phyloP scores from a whole-genome alignment of 176 grass and related monocot genomes.

The Saccharum spontaneum region DNA sequence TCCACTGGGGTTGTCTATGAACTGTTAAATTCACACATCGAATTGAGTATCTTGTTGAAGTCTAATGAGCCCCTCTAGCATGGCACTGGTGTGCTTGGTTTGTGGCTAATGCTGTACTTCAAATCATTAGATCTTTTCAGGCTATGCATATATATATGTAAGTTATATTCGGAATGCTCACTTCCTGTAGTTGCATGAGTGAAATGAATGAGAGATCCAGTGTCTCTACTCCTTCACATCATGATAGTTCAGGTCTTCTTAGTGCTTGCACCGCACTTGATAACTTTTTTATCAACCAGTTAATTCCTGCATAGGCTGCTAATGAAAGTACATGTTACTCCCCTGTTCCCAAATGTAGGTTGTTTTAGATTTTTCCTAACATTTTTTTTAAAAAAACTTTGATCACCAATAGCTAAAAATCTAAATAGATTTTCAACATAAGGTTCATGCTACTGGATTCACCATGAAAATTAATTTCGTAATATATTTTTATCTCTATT shows the following conservation, averaged over 20 bases:
- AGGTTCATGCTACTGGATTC: neutral
- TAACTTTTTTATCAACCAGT: neutral
- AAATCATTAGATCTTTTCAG: neutral
- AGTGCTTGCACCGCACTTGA: neutral
- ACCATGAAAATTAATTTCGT: neutral
- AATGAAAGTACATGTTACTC: constrained; percentile 1
- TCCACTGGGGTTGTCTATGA: neutral
- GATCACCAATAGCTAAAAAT: neutral
- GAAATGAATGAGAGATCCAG: neutral
- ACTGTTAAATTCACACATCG: neutral
- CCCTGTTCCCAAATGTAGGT: neutral
- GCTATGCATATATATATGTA: neutral
- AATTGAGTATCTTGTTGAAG: neutral
- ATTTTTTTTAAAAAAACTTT: neutral
- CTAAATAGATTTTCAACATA: neutral
- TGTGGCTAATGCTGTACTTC: neutral
- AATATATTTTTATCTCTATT: neutral
- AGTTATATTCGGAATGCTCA: neutral
- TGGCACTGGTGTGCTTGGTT: constrained; percentile 3
- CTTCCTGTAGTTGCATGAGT: neutral
- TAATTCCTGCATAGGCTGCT: neutral
- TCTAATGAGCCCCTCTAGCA: neutral
- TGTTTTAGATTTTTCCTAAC: neutral
- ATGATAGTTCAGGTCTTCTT: neutral
- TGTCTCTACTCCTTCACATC: neutral